phyloP scores from a whole-genome alignment of 331 rosid species.

The Acacia pycnantha region DNA sequence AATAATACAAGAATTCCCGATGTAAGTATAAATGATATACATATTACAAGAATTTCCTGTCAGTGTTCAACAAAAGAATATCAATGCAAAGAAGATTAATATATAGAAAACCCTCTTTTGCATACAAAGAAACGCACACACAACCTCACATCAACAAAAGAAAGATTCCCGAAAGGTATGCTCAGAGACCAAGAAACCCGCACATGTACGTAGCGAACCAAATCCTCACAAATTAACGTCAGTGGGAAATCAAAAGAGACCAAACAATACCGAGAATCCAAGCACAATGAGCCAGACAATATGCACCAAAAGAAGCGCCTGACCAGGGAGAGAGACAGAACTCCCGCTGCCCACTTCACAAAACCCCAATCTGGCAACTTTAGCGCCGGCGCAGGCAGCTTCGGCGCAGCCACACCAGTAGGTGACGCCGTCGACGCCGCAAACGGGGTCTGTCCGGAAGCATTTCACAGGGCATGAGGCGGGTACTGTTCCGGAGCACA shows the following conservation, averaged over 20 bases:
- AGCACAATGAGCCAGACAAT: constrained; percentile 85
- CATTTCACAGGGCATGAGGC: constrained; percentile 73
- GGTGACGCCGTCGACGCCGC: constrained; percentile 82
- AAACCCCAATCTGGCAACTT: constrained; percentile 66
- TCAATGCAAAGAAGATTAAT: not conserved
- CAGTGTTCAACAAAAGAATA: not conserved
- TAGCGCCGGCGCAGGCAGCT: constrained; percentile 68
- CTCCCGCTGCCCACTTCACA: constrained; percentile 86
- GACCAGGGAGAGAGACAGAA: constrained; percentile 73
- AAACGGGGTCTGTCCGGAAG: constrained; percentile 84
- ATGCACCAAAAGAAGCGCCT: constrained; percentile 85
- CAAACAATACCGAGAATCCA: constrained; percentile 71
- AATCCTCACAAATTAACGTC: not conserved
- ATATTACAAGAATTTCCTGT: constrained; percentile 3
- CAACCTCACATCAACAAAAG: not conserved
- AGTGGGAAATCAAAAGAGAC: constrained; percentile 48
- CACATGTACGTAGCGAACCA: not conserved
- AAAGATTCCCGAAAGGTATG: not conserved
- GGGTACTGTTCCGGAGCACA: constrained; percentile 37
- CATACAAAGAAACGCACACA: not conserved
- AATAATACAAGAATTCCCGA: not conserved
- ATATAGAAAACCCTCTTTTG: not conserved
- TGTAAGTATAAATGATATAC: not conserved
- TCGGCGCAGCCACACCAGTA: constrained; percentile 97
- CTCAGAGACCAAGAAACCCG: not conserved